Percentiles rank a stretch among this genome's conserved stretches.
phyloP scores from a whole-genome alignment of 106 monocot species.

The Allium fistulosum region DNA sequence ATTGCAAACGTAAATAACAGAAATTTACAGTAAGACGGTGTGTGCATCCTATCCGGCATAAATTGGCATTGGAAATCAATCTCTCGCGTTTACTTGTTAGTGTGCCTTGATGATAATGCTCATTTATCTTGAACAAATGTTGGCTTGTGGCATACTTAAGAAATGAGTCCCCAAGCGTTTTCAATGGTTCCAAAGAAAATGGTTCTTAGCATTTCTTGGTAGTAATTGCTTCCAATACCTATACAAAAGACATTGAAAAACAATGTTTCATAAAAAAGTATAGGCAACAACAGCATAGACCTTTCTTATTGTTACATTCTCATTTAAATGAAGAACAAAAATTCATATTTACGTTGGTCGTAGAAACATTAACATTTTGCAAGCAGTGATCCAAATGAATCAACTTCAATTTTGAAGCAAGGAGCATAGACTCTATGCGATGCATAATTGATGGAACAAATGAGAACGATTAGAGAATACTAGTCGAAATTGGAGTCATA shows the following conservation, averaged over 20 bases:
- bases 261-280: too few relatives aligned
- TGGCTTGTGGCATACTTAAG: conserved; percentile 50
- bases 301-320: too few relatives aligned
- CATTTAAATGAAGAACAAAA: neutral
- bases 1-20: neutral
- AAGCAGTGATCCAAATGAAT: conserved; percentile 11
- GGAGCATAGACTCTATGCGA: conserved; percentile 46
- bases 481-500: conserved; percentile 26
- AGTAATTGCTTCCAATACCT: conserved; percentile 66
- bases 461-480: conserved; percentile 29
- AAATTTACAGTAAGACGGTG: conserved; percentile 8
- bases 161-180: conserved; percentile 69
- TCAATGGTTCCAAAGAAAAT: conserved; percentile 56
- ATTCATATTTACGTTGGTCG: conserved; percentile 27
- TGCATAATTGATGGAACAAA: conserved; percentile 56
- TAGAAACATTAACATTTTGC: conserved; percentile 23
- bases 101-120: conserved; percentile 52
- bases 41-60: conserved; percentile 31
- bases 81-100: conserved; percentile 30
- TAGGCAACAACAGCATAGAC: too few relatives aligned
- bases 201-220: conserved; percentile 52
- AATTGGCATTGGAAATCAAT: conserved; percentile 41
- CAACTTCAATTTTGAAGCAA: conserved; percentile 27
- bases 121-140: conserved; percentile 34
- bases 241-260: neutral